Conservation (phyloP, 2,329 filamentous ascomycete genomes). For the Alternaria triticina region DNA sequence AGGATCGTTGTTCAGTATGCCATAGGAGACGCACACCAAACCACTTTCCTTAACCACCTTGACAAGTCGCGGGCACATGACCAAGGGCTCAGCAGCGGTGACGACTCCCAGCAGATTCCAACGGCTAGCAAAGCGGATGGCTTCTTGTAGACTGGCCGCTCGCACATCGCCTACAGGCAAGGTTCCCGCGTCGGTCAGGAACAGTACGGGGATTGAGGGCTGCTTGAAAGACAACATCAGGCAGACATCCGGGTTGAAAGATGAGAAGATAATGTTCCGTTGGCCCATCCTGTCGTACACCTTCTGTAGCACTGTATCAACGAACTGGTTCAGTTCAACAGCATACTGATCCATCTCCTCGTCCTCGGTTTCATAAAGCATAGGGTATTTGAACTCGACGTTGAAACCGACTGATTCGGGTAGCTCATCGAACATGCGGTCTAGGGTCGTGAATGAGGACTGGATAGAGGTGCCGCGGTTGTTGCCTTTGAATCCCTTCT, state of each 20-base stretch:
- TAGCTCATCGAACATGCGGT: conserved; percentile 87
- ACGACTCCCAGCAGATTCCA: conserved; percentile 97
- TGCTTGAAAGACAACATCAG: conserved; percentile 95
- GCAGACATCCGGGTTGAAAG: conserved; percentile 97
- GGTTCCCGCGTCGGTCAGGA: conserved; percentile 89
- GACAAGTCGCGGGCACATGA: conserved; percentile 86
- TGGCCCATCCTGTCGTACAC: conserved; percentile 85
- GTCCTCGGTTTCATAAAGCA: conserved; percentile 93
- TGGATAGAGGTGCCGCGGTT: conserved; percentile 94
- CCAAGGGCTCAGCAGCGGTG: conserved; percentile 83
- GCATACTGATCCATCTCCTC: conserved; percentile 97
- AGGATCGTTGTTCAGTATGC: conserved; percentile 86
- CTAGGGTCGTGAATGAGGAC: conserved; percentile 91
- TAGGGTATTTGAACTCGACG: conserved; percentile 99
- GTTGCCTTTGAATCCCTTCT: conserved; percentile 95
- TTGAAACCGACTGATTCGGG: conserved; percentile 90
- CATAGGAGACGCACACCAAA: conserved; percentile 93
- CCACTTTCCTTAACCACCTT: conserved; percentile 93
- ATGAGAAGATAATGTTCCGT: conserved; percentile 95
- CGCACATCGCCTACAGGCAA: conserved; percentile 83
- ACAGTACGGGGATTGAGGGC: conserved; percentile 92
- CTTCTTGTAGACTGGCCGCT: conserved; percentile 91
- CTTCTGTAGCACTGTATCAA: conserved; percentile 87
- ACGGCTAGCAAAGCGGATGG: conserved; percentile 88
- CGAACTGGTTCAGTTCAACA: conserved; percentile 94